Percentiles rank a stretch among this genome's conserved stretches.
phyloP scores from a whole-genome alignment of 495 filamentous ascomycete species.

The Aspergillus leporis region DNA sequence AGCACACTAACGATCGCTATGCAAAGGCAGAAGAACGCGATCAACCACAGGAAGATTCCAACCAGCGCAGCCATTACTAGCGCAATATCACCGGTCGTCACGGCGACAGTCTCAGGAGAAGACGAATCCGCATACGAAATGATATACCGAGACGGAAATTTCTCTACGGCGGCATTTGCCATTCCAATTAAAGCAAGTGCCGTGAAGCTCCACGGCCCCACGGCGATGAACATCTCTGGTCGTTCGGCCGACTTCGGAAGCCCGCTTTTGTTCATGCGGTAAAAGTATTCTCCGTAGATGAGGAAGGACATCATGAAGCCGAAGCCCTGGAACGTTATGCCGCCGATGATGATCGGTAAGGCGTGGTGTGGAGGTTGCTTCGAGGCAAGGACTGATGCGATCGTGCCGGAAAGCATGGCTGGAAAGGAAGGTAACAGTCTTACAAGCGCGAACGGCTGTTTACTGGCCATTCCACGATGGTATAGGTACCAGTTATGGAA shows the following conservation, averaged over 20 bases:
- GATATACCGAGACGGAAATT: slow-evolving; percentile 22
- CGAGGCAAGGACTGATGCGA: slow-evolving; percentile 23
- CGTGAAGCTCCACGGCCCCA: slow-evolving; percentile 61
- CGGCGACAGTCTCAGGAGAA: background rate
- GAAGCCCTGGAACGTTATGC: slow-evolving; percentile 30
- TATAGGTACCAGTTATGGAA: slow-evolving; percentile 18
- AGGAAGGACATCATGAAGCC: slow-evolving; percentile 30
- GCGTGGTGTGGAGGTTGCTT: slow-evolving; percentile 22
- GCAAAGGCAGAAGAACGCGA: slow-evolving; percentile 59
- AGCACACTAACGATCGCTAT: slow-evolving; percentile 37
- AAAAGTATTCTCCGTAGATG: slow-evolving; percentile 41
- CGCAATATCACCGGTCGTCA: slow-evolving; percentile 26
- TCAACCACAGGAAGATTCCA: slow-evolving; percentile 59
- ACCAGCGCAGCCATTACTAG: slow-evolving; percentile 40
- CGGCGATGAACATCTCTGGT: slow-evolving; percentile 63
- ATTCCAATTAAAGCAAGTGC: slow-evolving; percentile 58
- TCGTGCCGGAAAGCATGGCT: slow-evolving; percentile 31
- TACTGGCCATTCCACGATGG: slow-evolving; percentile 7
- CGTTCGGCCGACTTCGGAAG: slow-evolving; percentile 40
- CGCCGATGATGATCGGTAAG: slow-evolving; percentile 29
- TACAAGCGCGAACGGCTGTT: slow-evolving; percentile 15
- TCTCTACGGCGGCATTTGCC: slow-evolving; percentile 34
- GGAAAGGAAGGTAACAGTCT: slow-evolving; percentile 24
- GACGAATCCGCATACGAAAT: background rate
- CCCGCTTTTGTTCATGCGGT: slow-evolving; percentile 49